These are phyloP conservation scores for Mycena indigotica DNA, from an alignment of 768 basidiomycete species.

Conservation along the genomic window DNA sequence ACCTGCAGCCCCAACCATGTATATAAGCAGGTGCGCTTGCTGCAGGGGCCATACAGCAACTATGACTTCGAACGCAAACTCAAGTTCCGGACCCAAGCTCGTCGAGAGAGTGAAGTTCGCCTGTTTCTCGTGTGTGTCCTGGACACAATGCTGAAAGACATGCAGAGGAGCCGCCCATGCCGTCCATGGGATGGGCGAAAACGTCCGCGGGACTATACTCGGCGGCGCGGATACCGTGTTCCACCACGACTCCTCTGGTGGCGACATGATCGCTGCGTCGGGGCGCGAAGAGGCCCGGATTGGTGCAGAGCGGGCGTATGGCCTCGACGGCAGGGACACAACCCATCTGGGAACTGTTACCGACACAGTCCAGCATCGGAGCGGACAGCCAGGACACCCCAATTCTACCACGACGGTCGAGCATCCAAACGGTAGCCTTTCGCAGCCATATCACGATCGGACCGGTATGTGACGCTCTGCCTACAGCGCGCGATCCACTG, in stretches of 20 bases:
- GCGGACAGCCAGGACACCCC: not conserved
- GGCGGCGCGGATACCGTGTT: constrained; percentile 21
- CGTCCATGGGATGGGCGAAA: constrained; percentile 17
- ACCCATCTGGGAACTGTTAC: not conserved
- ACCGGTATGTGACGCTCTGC: constrained; percentile 2
- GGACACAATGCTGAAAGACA: not conserved
- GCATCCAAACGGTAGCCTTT: not conserved
- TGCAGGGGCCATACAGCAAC: not conserved
- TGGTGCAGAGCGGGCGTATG: not conserved
- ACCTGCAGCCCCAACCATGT: not conserved
- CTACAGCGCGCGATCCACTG: not conserved
- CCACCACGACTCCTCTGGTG: constrained; percentile 8
- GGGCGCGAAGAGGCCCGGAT: constrained; percentile 9
- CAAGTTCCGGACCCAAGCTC: not conserved
- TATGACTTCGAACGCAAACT: constrained; percentile 11
- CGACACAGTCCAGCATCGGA: not conserved
- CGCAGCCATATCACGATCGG: constrained; percentile 5
- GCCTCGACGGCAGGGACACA: not conserved
- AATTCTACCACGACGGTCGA: not conserved
- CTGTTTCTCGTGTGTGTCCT: not conserved
- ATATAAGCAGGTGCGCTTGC: not conserved
- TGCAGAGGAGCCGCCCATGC: constrained; percentile 16
- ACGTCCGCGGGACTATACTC: constrained; percentile 20
- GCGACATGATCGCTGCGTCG: constrained; percentile 16
- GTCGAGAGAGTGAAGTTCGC: not conserved